Evolutionary conservation across 2,329 filamentous ascomycete genomes (phyloP).

Genomic region (Xylaria multiplex): DNA sequence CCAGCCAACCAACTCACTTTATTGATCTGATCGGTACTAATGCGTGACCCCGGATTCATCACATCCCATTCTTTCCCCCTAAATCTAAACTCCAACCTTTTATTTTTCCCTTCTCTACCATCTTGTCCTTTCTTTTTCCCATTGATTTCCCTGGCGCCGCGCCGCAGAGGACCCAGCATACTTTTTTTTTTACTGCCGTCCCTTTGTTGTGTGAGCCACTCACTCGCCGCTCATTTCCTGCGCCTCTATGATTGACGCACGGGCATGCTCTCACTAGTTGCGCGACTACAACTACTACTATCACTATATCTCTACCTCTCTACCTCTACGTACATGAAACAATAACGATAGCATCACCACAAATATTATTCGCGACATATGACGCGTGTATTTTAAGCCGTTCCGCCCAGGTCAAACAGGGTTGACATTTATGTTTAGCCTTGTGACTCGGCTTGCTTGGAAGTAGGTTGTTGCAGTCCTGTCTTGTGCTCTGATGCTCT

Average conservation of each 20-base stretch:
- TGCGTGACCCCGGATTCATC: conserved; percentile 30
- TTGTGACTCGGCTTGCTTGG: conserved; percentile 27
- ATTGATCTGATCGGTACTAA: conserved; percentile 10
- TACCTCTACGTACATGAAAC: neutral
- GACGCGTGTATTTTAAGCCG: conserved; percentile 37
- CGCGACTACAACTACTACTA: neutral
- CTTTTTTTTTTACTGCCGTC: conserved; percentile 1
- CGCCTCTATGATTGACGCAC: conserved; percentile 22
- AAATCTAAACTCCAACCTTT: conserved; percentile 25
- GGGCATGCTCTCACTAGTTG: conserved; percentile 10
- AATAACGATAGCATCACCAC: conserved; percentile 21
- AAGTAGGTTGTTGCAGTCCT: conserved; percentile 26
- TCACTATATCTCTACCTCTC: neutral
- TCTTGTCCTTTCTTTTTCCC: conserved; percentile 20
- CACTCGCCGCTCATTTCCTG: conserved; percentile 23
- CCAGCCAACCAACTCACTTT: conserved; percentile 17
- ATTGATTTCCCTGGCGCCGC: conserved; percentile 22
- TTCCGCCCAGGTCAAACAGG: conserved; percentile 41
- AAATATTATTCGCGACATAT: conserved; percentile 40
- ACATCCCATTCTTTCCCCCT: conserved; percentile 27
- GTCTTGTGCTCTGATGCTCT: conserved; percentile 38
- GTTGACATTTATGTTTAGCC: conserved; percentile 23
- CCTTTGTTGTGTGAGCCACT: conserved; percentile 25
- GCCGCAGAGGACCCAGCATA: conserved; percentile 22
- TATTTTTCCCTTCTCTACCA: neutral